Evolutionary conservation across 257 asterid species (phyloP).

Genomic region (Capsicum baccatum): DNA sequence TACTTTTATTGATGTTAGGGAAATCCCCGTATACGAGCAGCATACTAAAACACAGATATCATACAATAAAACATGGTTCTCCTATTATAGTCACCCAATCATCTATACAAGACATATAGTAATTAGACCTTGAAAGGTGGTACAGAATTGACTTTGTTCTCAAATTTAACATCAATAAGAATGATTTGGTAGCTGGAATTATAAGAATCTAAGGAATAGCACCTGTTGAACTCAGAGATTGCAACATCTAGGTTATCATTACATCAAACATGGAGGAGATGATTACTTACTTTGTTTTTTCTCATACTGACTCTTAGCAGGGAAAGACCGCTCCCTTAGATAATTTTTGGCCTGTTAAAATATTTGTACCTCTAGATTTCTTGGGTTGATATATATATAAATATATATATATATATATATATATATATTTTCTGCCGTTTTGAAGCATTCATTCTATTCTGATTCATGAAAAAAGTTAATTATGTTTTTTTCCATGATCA

Average conservation of each 20-base stretch:
- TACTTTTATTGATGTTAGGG: background rate
- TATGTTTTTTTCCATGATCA: background rate
- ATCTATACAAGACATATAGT: background rate
- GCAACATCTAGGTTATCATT: background rate
- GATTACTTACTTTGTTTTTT: background rate
- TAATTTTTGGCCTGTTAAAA: background rate
- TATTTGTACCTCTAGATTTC: background rate
- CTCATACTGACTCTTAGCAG: background rate
- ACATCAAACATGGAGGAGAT: constrained; percentile 5
- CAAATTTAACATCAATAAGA: constrained; percentile 16
- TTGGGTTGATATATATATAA: background rate
- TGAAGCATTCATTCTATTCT: background rate
- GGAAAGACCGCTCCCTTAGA: constrained; percentile 14
- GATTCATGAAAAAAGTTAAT: constrained; percentile 13
- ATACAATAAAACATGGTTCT: background rate
- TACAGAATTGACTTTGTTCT: background rate
- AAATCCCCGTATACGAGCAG: background rate
- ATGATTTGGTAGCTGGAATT: constrained; percentile 14
- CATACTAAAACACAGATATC: background rate
- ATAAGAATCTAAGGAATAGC: background rate
- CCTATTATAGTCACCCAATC: background rate
- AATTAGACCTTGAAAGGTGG: background rate
- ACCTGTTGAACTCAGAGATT: constrained; percentile 21
- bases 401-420: too few species aligned
- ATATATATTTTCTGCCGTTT: background rate